Base-by-base conservation (phyloP, 495 filamentous ascomycete genomes). In the Hyaloscypha variabilis region DNA sequence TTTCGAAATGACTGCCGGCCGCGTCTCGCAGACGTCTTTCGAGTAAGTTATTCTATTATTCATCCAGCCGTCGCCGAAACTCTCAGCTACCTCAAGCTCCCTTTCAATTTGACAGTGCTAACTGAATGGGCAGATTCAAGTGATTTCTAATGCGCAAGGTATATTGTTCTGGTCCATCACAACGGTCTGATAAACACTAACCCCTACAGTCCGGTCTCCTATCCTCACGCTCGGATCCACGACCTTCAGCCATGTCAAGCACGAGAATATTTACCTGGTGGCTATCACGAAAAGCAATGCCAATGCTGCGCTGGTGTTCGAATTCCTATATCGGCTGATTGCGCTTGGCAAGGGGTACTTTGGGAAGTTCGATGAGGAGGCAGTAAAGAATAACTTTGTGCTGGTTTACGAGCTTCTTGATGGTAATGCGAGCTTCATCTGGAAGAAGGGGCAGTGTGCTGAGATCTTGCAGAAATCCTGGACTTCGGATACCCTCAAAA, bases 401-500 rank as follows among this genome's bases (percentile, higher is more conserved):
- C 81, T 98, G 62, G 92, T 99, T 53, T 99, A 99, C 79, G 96
- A 99, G 83, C 85, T 99, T 62, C 82, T 99, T 63, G 96, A 99
- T 80, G 94, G 94, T 96, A 65, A 60, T 82, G 77, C 55, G 24
- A 36, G 34, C 24, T 14, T 24, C 23, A 2, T 46, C 30, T 23
- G 2, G 3, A 8, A 8, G 0, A 21, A 11, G n/a, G 6, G 2
- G 30, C 13, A 46, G 26, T 36, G 46, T 66, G 57, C 66, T 67
- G 30, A 72, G 24, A 2, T 6, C 26, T 65, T 62, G 49, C 73
- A 97, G 95, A 99, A 78, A 97, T 99, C 70, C 86, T 99, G 72
- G 96, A 99, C 78, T 99, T 98, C 75, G 96, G 96, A 71, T 99
- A 99, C 76, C 96, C 96, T 58, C 96, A 99, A 76, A 98, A 98